Evolutionary conservation across 768 basidiomycete genomes (phyloP), one percentile per base, ranked within the genome.

Genomic region (Pseudohyphozyma bogoriensis): DNA sequence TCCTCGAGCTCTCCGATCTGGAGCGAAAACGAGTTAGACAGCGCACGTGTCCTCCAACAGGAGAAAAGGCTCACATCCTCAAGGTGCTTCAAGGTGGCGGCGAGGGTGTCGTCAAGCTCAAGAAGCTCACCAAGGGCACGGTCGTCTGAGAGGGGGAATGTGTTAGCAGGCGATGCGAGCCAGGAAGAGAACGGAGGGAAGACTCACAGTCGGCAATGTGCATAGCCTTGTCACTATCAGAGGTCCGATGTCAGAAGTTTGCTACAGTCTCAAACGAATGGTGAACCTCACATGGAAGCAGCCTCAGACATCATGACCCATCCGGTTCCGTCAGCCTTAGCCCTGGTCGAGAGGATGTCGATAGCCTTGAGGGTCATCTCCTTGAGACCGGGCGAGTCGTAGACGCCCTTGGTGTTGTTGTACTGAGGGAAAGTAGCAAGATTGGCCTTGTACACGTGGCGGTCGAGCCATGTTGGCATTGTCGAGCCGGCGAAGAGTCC

Each of bases 341-440:
- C 51, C 55, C 74, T 71, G 6, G 69, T 62, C 44, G 59, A 54
- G 12, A 76, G 68, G 44, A 76, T 73, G 56, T 76, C 74, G 57
- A 76, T 68, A 1, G 75, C 75, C 66, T 76, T 76, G 60, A 75
- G 26, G 26, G 76, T 76, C 75, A 76, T 76, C 4, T 75, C 71
- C 55, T 73, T 74, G 40, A 76, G 70, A 40, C 76, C 75, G 4
- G 76, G 75, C 46, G 70, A 72, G 65, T 76, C 72, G 47, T 63
- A 46, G 40, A 33, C 33, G 33, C 50, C 50, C 62, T 59, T 16
- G 66, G 58, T 35, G 68, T 65, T 6, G 39, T 55, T 32, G 45
- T 40, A 65, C 9, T 49, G 36, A 3, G 11, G 24, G 35, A 56
- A 59, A 1, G 47, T 42, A 57, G 45, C 26, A 22, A 72, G 55